Percentiles rank a stretch among this genome's conserved stretches.
Conservation (phyloP, 371 early-diverging fungal genomes). For the Parasitella parasitica region DNA sequence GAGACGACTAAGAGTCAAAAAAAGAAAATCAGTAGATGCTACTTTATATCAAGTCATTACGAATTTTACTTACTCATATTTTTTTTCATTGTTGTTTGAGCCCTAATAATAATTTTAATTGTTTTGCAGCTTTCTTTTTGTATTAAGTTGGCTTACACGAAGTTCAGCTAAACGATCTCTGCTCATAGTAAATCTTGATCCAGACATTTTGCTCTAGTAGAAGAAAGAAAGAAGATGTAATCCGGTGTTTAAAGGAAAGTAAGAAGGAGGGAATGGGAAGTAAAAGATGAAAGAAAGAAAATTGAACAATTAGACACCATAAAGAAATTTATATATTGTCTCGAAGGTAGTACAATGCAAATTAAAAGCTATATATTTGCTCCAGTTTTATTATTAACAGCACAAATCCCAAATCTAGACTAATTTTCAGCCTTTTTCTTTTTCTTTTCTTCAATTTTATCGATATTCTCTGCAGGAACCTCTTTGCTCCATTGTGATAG, state of each 20-base stretch:
- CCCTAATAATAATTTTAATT: slow-evolving; percentile 18
- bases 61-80: slow-evolving; percentile 43
- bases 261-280: slow-evolving; percentile 18
- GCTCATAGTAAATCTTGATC: slow-evolving; percentile 54
- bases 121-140: not conserved
- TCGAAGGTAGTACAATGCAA: slow-evolving; percentile 4
- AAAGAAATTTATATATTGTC: slow-evolving; percentile 6
- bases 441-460: slow-evolving; percentile 65
- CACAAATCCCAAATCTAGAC: not conserved
- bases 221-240: slow-evolving; percentile 4
- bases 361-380: not conserved
- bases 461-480: slow-evolving; percentile 71
- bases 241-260: slow-evolving; percentile 3
- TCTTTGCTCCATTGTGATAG: slow-evolving; percentile 61
- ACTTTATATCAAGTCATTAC: not conserved
- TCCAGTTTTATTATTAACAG: not conserved
- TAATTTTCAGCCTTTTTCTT: slow-evolving; percentile 40
- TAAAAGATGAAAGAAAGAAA: slow-evolving; percentile 11
- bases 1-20: slow-evolving; percentile 30
- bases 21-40: not conserved
- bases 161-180: slow-evolving; percentile 53
- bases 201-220: slow-evolving; percentile 23
- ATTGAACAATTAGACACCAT: not conserved
- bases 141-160: slow-evolving; percentile 21
- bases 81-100: slow-evolving; percentile 33